Conservation (phyloP, 176 grass and related monocot genomes). For the Hsuehochloa calcarea region DNA sequence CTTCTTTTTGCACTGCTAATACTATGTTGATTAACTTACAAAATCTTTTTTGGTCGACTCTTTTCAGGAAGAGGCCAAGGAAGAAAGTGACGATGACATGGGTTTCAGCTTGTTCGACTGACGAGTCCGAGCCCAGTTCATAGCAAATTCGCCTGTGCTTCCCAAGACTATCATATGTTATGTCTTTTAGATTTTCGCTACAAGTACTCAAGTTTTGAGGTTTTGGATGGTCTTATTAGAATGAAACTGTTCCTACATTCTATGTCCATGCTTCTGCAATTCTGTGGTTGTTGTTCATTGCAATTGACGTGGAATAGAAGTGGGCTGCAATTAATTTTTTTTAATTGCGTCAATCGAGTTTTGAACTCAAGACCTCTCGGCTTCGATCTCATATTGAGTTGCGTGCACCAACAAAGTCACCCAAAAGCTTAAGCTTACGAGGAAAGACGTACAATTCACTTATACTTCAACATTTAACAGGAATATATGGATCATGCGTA, state of each 20-base stretch:
- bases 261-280: neutral
- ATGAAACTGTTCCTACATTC: slow-evolving; percentile 27
- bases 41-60: neutral
- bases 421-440: too few species aligned
- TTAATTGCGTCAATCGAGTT: too few species aligned
- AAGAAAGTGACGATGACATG: slow-evolving; percentile 84
- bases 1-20: neutral
- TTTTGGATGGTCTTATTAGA: slow-evolving; percentile 6
- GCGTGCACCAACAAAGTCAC: too few species aligned
- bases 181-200: slow-evolving; percentile 25
- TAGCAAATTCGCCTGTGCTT: slow-evolving; percentile 5
- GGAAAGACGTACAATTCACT: too few species aligned
- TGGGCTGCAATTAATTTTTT: too few species aligned
- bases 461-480: too few species aligned
- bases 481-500: too few species aligned
- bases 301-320: too few species aligned
- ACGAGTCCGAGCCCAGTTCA: neutral
- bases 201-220: slow-evolving; percentile 36
- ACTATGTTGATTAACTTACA: neutral
- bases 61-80: slow-evolving; percentile 55
- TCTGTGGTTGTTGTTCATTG: too few species aligned
- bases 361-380: too few species aligned
- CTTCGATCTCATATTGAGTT: too few species aligned
- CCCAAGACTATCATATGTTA: slow-evolving; percentile 21
- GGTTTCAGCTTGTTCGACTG: slow-evolving; percentile 84